These are phyloP conservation scores for Ascocoryne sarcoides DNA, from an alignment of 2,329 filamentous ascomycete species.

Conservation along the genomic window DNA sequence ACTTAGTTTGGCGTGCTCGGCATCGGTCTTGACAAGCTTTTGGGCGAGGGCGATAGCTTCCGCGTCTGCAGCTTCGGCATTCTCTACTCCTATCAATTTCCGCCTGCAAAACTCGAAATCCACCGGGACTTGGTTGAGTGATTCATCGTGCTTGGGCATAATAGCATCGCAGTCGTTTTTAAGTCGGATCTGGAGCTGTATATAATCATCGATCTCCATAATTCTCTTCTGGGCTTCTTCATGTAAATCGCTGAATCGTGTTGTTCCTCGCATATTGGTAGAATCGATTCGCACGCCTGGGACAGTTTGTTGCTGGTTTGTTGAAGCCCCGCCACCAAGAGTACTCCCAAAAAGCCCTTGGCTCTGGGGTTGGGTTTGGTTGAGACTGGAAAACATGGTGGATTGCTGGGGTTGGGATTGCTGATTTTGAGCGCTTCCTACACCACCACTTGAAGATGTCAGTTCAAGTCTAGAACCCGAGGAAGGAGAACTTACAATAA, in stretches of 20 bases:
- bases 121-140: slow-evolving; percentile 54
- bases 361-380: slow-evolving; percentile 10
- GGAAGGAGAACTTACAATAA: slow-evolving; percentile 24
- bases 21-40: slow-evolving; percentile 53
- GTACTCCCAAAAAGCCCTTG: slow-evolving; percentile 24
- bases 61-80: slow-evolving; percentile 54
- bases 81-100: slow-evolving; percentile 54
- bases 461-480: slow-evolving; percentile 6
- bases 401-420: slow-evolving; percentile 20
- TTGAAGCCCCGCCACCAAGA: slow-evolving; percentile 27
- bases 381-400: slow-evolving; percentile 19
- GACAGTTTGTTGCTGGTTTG: slow-evolving; percentile 42
- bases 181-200: slow-evolving; percentile 70
- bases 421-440: slow-evolving; percentile 20
- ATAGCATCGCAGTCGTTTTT: slow-evolving; percentile 69
- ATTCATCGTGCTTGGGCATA: slow-evolving; percentile 51
- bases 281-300: slow-evolving; percentile 73
- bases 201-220: slow-evolving; percentile 67
- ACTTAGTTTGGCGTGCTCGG: slow-evolving; percentile 59
- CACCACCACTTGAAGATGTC: slow-evolving; percentile 17
- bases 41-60: slow-evolving; percentile 49
- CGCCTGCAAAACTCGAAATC: slow-evolving; percentile 56
- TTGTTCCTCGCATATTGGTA: slow-evolving; percentile 72
- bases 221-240: slow-evolving; percentile 75
- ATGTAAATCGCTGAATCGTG: slow-evolving; percentile 83